phyloP scores from a whole-genome alignment of 2,329 filamentous ascomycete species.

The Alternaria postmessia region DNA sequence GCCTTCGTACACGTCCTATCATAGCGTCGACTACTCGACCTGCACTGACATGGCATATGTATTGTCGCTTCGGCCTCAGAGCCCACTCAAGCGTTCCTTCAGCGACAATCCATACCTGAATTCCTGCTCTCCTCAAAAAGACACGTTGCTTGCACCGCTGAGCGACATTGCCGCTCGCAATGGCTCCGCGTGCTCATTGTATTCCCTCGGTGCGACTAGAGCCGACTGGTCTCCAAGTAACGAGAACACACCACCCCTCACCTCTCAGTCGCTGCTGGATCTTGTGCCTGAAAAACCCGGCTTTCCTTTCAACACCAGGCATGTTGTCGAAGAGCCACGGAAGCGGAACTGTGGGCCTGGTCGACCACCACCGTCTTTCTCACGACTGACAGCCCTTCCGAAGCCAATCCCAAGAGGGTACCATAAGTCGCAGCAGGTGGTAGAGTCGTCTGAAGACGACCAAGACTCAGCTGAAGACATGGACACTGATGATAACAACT shows the following conservation, averaged over 20 bases:
- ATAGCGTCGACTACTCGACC: slow-evolving; percentile 29
- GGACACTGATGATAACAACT: slow-evolving; percentile 21
- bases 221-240: slow-evolving; percentile 35
- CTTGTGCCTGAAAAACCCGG: slow-evolving; percentile 36
- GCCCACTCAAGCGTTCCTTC: slow-evolving; percentile 53
- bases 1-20: slow-evolving; percentile 30
- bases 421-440: slow-evolving; percentile 8
- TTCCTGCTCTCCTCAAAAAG: slow-evolving; percentile 44
- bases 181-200: slow-evolving; percentile 48
- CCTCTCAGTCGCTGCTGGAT: slow-evolving; percentile 45
- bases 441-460: slow-evolving; percentile 15
- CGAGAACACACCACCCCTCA: slow-evolving; percentile 46
- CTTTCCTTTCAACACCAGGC: slow-evolving; percentile 5
- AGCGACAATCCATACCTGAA: slow-evolving; percentile 51
- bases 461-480: slow-evolving; percentile 21
- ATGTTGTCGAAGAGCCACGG: slow-evolving; percentile 25
- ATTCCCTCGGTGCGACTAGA: slow-evolving; percentile 37
- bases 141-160: slow-evolving; percentile 35
- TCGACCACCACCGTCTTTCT: slow-evolving; percentile 28
- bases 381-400: slow-evolving; percentile 17
- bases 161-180: slow-evolving; percentile 42
- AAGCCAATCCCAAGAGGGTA: slow-evolving; percentile 21
- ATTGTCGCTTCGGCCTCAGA: slow-evolving; percentile 50
- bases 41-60: slow-evolving; percentile 49
- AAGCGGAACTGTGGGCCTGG: slow-evolving; percentile 32